phyloP scores from a whole-genome alignment of 73 alveolate genomes.

The Urostyla sp. region DNA sequence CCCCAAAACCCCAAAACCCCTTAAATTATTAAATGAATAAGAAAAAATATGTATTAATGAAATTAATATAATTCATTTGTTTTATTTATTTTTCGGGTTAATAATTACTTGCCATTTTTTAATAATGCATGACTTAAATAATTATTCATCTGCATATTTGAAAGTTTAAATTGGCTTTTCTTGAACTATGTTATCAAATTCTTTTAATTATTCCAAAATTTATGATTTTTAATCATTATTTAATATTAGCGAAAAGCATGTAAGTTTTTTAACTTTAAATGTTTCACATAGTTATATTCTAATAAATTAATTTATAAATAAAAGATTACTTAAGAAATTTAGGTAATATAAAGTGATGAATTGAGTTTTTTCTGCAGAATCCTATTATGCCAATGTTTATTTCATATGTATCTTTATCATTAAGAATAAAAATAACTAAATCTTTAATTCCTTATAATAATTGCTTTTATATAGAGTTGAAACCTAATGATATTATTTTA shows the following conservation, averaged over 20 bases:
- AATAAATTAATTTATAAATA: background rate
- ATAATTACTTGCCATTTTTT: constrained; percentile 37
- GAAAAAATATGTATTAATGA: background rate
- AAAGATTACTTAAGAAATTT: constrained; percentile 24
- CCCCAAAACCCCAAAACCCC: too few relatives aligned
- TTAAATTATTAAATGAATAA: too few relatives aligned
- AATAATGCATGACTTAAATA: constrained; percentile 26
- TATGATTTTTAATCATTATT: background rate
- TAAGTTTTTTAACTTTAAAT: constrained; percentile 4
- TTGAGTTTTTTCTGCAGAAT: background rate
- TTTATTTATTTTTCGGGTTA: background rate
- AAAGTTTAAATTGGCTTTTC: background rate
- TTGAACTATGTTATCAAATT: constrained; percentile 9
- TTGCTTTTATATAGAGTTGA: background rate
- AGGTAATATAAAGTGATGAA: constrained; percentile 26
- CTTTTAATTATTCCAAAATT: background rate
- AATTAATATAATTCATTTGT: constrained; percentile 30
- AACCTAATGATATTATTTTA: background rate
- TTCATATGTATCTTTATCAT: constrained; percentile 26
- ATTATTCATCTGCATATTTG: constrained; percentile 24
- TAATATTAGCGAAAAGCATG: constrained; percentile 8
- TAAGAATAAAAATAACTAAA: constrained; percentile 9
- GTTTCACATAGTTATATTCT: constrained; percentile 21
- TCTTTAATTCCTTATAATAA: background rate
- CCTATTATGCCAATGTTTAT: constrained; percentile 17